Evolutionary conservation across 768 basidiomycete genomes (phyloP), one percentile per base, ranked within the genome.

Genomic region (Russula lepida): DNA sequence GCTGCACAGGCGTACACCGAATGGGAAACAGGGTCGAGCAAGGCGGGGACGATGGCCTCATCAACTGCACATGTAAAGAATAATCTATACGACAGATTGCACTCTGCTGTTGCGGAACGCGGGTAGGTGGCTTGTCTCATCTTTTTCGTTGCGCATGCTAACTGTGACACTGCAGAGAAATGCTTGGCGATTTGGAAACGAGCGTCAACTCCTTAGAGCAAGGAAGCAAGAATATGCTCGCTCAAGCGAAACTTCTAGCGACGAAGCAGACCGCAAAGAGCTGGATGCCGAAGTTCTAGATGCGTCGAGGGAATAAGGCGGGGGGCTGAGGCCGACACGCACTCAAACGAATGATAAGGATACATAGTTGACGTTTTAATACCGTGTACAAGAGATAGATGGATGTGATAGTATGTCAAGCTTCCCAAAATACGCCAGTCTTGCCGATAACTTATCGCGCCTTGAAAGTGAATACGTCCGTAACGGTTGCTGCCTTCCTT

Each of bases 171-270:
- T 37, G n/a, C 44, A 87, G 85, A n/a, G 82, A 88, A 74, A 74
- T 81, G 73, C 74, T 87, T 4, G 80, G 77, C 19, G 78, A 83
- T 60, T 69, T 87, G 46, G 82, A 86, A 67, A 81, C 85, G 48
- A 78, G 79, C 4, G 81, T 88, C 66, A 80, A 83, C 55, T 77
- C 82, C 0, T 70, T 88, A n/a, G 84, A 83, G 69, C 75, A 81
- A 60, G 85, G 85, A 4, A 86, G 84, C 67, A 81, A 76, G 68
- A 79, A 74, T 64, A 86, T 88, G 85, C 78, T 83, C 1, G 68
- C 77, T 1, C 84, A 88, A 78, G 85, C 86, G 6, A 88, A 85
- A 68, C 75, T 77, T 43, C 69, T 86, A 6, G 86, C 86, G 17
- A 73, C 83, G 15, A 77, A 84, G 66, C 84, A 87, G 66, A 78